phyloP scores from a whole-genome alignment of 345 rosid species.

The Eucalyptus leucophloia region DNA sequence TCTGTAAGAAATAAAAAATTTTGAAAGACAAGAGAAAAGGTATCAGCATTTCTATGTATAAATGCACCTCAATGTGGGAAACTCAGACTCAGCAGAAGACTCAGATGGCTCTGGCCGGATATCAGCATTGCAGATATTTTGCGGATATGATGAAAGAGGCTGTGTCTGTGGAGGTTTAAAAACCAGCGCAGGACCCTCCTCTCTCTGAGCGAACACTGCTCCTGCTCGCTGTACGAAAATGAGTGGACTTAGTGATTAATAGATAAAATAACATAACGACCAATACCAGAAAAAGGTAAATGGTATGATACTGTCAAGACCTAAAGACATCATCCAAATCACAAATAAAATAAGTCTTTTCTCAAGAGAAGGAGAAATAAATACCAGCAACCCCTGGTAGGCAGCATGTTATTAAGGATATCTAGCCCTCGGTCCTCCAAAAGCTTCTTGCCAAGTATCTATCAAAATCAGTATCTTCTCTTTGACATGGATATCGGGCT shows the following conservation, averaged over 20 bases:
- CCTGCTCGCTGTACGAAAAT: conserved; percentile 80
- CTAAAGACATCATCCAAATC: not conserved
- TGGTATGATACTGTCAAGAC: not conserved
- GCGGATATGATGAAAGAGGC: conserved; percentile 76
- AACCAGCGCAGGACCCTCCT: conserved; percentile 80
- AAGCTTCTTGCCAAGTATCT: conserved; percentile 99
- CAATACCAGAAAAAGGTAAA: not conserved
- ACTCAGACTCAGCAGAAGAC: conserved; percentile 72
- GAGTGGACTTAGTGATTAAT: not conserved
- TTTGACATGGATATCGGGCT: conserved; percentile 52
- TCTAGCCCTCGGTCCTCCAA: conserved; percentile 97
- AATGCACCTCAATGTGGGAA: conserved; percentile 76
- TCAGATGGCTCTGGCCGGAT: conserved; percentile 40
- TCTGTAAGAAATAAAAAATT: not conserved
- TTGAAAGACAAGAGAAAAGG: not conserved
- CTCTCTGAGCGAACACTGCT: conserved; percentile 88
- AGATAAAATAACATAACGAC: not conserved
- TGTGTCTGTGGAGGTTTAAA: conserved; percentile 95
- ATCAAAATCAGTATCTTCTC: conserved; percentile 82
- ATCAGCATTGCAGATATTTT: conserved; percentile 54
- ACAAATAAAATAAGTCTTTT: not conserved
- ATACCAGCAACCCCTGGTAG: conserved; percentile 95
- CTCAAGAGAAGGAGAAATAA: not conserved
- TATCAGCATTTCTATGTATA: not conserved
- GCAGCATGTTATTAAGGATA: conserved; percentile 93